Base-by-base conservation (phyloP, 1,284 basidiomycete genomes). In the Cystobasidium sp. region DNA sequence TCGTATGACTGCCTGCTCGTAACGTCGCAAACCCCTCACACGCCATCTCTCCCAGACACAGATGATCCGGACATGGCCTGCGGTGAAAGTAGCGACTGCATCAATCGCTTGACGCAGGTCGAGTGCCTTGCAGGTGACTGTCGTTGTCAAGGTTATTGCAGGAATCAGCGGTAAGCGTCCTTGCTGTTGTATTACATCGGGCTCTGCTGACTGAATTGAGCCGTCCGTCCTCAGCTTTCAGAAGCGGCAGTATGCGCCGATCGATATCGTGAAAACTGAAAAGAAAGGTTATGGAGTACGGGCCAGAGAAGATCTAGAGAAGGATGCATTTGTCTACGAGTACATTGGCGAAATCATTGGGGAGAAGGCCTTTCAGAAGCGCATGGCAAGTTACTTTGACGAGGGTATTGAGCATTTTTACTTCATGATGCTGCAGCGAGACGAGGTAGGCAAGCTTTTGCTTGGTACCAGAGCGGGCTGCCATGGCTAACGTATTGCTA, bases 401-500 rank as follows among this genome's bases (percentile, higher is more conserved):
- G 94, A 97, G 82, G 95, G 95, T 18, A 94, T 98, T 77, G 86
- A 89, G 72, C 96, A 99, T 83, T 99, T 99, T 80, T 99, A 99
- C 84, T 99, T 99, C 81, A 99, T 99, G 97, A 96, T 97, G 92
- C 84, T 99, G 71, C 97, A 98, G 83, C 94, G 93, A 80, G 94
- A 97, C 79, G 94, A 99, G 87, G 93, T 93, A 77, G 76, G 88
- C 78, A 24, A 22, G 20, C 14, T 1, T 51, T 12, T 7, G 7
- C 16, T 14, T 5, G 31, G 43, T n/a, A 18, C 24, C 16, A 37
- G 18, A 14, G 9, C 8, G 12, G 10, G 43, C 1, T 14, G 1
- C 10, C 3, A 39, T 63, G 20, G 37, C 46, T 9, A 22, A 20
- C 18, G 12, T 20, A 3, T 3, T 52, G 18, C 12, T 8, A 43